These are phyloP conservation scores for Anisodus acutangulus DNA, from an alignment of 257 asterid species.

Conservation along the genomic window DNA sequence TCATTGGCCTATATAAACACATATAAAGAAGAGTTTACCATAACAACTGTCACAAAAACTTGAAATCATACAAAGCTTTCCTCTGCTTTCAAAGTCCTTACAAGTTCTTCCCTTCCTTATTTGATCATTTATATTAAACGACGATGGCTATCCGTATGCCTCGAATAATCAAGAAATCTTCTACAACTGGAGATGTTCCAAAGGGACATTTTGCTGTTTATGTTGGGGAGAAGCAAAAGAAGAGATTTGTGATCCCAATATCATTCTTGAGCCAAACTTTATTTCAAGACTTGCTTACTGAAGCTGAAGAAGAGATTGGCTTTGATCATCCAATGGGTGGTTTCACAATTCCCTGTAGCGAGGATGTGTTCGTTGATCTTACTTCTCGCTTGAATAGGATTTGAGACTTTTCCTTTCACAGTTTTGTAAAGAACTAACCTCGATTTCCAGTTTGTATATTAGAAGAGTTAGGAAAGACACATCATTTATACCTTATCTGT, in stretches of 20 bases:
- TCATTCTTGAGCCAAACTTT: constrained; percentile 38
- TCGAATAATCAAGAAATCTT: constrained; percentile 28
- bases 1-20: not conserved
- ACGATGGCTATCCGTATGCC: constrained; percentile 39
- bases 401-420: not conserved
- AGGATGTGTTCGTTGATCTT: constrained; percentile 30
- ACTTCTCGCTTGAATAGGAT: constrained; percentile 30
- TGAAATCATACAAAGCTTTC: not conserved
- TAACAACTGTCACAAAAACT: constrained; percentile 6
- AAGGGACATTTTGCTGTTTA: constrained; percentile 41
- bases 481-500: not conserved
- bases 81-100: not conserved
- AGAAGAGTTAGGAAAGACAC: not conserved
- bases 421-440: not conserved
- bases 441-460: not conserved
- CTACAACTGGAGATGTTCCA: constrained; percentile 31
- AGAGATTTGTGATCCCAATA: constrained; percentile 39
- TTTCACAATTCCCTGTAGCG: constrained; percentile 37
- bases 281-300: constrained; percentile 35
- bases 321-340: constrained; percentile 43
- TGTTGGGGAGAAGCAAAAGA: constrained; percentile 47
- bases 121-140: not conserved
- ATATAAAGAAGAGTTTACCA: not conserved
- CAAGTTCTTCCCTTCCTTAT: not conserved
- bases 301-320: constrained; percentile 44